These are phyloP conservation scores for Mytilinidion resinicola DNA, from an alignment of 495 filamentous ascomycete species.

Conservation along the genomic window DNA sequence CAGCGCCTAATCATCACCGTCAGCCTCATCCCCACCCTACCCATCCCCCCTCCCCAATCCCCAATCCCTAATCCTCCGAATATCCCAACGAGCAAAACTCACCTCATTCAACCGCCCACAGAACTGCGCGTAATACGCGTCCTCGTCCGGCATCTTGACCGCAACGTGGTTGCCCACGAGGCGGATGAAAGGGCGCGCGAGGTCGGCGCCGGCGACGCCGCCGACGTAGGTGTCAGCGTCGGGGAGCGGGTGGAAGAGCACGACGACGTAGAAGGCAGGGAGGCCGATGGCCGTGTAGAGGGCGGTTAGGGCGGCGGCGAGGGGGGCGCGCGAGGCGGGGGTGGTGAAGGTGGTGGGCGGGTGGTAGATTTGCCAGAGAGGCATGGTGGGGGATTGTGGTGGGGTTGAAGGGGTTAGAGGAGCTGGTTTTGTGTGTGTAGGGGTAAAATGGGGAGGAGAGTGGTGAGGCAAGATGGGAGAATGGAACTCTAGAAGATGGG, in stretches of 20 bases:
- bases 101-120: conserved; percentile 15
- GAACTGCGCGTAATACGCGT: background rate
- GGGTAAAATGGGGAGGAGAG: no score
- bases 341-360: conserved; percentile 29
- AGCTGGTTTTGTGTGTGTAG: no score
- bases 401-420: no score
- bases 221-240: conserved; percentile 27
- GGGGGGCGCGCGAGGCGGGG: conserved; percentile 23
- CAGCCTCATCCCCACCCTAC: background rate
- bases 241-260: conserved; percentile 32
- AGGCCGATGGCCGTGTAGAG: conserved; percentile 34
- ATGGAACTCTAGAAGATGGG: no score
- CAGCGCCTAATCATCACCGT: conserved; percentile 10
- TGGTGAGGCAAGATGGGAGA: no score
- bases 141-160: conserved; percentile 17
- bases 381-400: conserved; percentile 25
- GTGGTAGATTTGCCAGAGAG: conserved; percentile 39
- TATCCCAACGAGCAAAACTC: background rate
- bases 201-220: conserved; percentile 11
- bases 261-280: conserved; percentile 39
- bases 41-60: background rate
- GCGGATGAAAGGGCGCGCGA: conserved; percentile 33
- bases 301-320: conserved; percentile 26
- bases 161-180: conserved; percentile 35
- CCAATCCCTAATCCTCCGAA: no score